A percentile compares a stretch with the other conserved stretches of the same genome.
These are phyloP conservation scores for Simplicillium aogashimaense DNA, from an alignment of 2,329 filamentous ascomycete genomes.

Conservation along the genomic window DNA sequence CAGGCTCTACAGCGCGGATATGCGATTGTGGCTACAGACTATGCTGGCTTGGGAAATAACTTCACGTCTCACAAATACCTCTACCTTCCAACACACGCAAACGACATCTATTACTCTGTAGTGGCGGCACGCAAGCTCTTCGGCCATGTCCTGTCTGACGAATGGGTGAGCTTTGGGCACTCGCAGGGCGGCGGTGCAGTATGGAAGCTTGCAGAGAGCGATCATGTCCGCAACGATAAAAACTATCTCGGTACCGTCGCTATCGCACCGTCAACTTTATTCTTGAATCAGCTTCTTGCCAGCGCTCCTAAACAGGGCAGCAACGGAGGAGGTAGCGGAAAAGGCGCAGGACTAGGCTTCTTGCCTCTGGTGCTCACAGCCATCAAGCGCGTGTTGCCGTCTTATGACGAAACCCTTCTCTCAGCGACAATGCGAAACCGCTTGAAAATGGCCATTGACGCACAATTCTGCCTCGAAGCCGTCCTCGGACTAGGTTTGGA, in stretches of 20 bases:
- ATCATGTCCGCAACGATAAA: slow-evolving; percentile 3
- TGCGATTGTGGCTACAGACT: slow-evolving; percentile 13
- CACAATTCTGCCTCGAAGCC: not conserved
- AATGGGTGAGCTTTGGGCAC: slow-evolving; percentile 9
- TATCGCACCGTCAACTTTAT: slow-evolving; percentile 6
- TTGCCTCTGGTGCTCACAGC: not conserved
- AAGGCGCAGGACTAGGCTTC: not conserved
- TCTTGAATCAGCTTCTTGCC: slow-evolving; percentile 5
- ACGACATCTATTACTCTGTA: slow-evolving; percentile 10
- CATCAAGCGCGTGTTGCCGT: not conserved
- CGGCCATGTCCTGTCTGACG: slow-evolving; percentile 1
- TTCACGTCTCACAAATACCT: slow-evolving; percentile 9
- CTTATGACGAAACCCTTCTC: not conserved
- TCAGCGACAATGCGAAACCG: not conserved
- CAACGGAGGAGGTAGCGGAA: not conserved
- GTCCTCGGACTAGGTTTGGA: not conserved
- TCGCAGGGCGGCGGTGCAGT: slow-evolving; percentile 11
- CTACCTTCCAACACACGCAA: slow-evolving; percentile 7
- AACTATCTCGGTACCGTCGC: slow-evolving; percentile 9
- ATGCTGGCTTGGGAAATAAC: slow-evolving; percentile 12
- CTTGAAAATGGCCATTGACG: not conserved
- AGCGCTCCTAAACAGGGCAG: not conserved
- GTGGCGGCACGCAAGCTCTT: slow-evolving; percentile 6
- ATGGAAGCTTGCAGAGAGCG: slow-evolving; percentile 12
- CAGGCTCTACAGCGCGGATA: slow-evolving; percentile 6